Percentiles rank a stretch among this genome's conserved stretches.
phyloP scores from a whole-genome alignment of 345 rosid species.

The Bretschneidera sinensis region DNA sequence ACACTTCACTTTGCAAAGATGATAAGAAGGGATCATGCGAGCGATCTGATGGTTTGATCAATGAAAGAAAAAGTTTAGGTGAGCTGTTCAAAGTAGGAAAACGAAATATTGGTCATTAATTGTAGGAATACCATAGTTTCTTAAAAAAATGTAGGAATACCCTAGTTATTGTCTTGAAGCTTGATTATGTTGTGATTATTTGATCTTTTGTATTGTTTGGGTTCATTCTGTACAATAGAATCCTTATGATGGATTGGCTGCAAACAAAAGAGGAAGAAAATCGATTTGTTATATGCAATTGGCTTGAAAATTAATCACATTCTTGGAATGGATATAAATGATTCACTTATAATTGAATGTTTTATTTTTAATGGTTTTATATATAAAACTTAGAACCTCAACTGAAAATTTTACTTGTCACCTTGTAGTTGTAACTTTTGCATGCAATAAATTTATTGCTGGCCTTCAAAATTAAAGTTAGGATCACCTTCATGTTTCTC shows the following conservation, averaged over 20 bases:
- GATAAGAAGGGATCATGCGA: background rate
- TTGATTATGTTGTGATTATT: too few relatives aligned
- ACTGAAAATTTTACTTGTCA: conserved; percentile 1
- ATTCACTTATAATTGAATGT: background rate
- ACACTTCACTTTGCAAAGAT: background rate
- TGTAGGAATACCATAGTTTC: too few relatives aligned
- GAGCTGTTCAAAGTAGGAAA: too few relatives aligned
- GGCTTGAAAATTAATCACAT: background rate
- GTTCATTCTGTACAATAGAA: conserved; percentile 16
- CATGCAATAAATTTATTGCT: too few relatives aligned
- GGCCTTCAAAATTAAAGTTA: conserved; percentile 5
- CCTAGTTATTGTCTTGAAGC: too few relatives aligned
- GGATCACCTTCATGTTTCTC: conserved; percentile 14
- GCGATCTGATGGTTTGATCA: background rate
- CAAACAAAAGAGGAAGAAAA: background rate
- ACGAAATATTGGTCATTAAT: too few relatives aligned
- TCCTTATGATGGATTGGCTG: conserved; percentile 13
- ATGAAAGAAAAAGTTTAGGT: background rate
- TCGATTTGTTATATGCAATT: background rate
- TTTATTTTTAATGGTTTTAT: background rate
- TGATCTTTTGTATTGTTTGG: too few relatives aligned
- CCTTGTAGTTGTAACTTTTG: too few relatives aligned
- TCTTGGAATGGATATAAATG: background rate
- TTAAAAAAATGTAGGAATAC: too few relatives aligned
- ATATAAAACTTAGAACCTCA: background rate